A percentile compares a stretch with the other conserved stretches of the same genome.
Conservation (phyloP, 495 filamentous ascomycete species). For the Terfezia boudieri region DNA sequence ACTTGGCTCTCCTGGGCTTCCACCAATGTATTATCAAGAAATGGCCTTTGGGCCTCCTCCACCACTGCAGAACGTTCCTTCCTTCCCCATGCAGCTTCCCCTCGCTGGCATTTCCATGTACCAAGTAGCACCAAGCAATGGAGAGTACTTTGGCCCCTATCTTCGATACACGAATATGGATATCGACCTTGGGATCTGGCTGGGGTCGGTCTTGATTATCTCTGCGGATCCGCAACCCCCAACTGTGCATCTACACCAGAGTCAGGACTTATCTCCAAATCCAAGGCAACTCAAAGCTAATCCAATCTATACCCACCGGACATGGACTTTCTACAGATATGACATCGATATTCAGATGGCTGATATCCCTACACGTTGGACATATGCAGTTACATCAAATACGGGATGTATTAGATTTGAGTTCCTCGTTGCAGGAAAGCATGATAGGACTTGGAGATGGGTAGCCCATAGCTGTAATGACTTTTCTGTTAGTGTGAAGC, state of each 20-base stretch:
- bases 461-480: conserved; percentile 90
- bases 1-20: not conserved
- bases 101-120: conserved; percentile 75
- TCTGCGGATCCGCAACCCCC: conserved; percentile 86
- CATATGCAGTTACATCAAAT: conserved; percentile 92
- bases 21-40: not conserved
- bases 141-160: conserved; percentile 97
- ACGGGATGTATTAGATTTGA: conserved; percentile 92
- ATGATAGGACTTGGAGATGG: conserved; percentile 90
- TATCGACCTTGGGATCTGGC: conserved; percentile 70
- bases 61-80: conserved; percentile 16
- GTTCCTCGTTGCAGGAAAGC: conserved; percentile 81
- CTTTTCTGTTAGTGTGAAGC: conserved; percentile 65
- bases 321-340: conserved; percentile 92
- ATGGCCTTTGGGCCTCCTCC: conserved; percentile 2
- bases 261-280: conserved; percentile 74
- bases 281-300: conserved; percentile 70
- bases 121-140: conserved; percentile 79
- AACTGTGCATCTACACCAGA: conserved; percentile 89
- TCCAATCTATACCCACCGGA: conserved; percentile 67
- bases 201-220: conserved; percentile 54
- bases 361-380: conserved; percentile 76
- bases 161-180: conserved; percentile 95
- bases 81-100: conserved; percentile 68
- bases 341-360: conserved; percentile 84